Conservation (phyloP, 495 filamentous ascomycete species). For the Clavariopsis aquatica region DNA sequence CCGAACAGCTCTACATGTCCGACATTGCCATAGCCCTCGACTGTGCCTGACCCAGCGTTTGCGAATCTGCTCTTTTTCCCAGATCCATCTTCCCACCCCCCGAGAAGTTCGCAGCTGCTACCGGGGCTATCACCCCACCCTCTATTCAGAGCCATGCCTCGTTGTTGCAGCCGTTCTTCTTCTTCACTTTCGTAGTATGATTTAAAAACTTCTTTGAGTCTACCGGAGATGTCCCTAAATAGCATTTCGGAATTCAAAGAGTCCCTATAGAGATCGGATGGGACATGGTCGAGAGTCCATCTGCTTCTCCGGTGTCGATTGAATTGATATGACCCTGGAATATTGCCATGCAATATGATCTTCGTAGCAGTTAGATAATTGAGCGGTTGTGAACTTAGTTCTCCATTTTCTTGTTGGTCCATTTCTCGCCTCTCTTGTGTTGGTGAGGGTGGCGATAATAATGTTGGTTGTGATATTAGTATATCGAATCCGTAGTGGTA, state of each 20-base stretch:
- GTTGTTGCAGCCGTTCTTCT: slow-evolving; percentile 64
- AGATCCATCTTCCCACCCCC: slow-evolving; percentile 92
- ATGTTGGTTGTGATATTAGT: slow-evolving; percentile 76
- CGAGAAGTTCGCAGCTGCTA: slow-evolving; percentile 84
- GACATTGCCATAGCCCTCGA: slow-evolving; percentile 53
- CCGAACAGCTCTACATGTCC: slow-evolving; percentile 87
- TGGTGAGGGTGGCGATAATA: slow-evolving; percentile 66
- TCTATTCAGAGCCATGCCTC: slow-evolving; percentile 84
- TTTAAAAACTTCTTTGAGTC: slow-evolving; percentile 72
- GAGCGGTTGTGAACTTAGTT: slow-evolving; percentile 44
- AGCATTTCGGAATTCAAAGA: slow-evolving; percentile 71
- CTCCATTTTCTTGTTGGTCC: slow-evolving; percentile 27
- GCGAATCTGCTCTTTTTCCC: slow-evolving; percentile 68
- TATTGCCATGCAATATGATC: slow-evolving; percentile 85
- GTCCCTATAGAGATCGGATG: slow-evolving; percentile 29
- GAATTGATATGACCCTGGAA: slow-evolving; percentile 94
- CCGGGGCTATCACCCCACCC: slow-evolving; percentile 91
- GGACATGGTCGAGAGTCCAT: slow-evolving; percentile 71
- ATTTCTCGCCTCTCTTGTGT: slow-evolving; percentile 18
- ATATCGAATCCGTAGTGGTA: slow-evolving; percentile 94
- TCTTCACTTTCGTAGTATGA: slow-evolving; percentile 60
- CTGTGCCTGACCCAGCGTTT: slow-evolving; percentile 20
- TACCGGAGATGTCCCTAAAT: slow-evolving; percentile 67
- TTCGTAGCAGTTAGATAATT: slow-evolving; percentile 81
- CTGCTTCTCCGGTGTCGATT: slow-evolving; percentile 88